Evolutionary conservation across 371 early-diverging fungal genomes (phyloP), one percentile per base, ranked within the genome.

Genomic region (Mucor indicus): DNA sequence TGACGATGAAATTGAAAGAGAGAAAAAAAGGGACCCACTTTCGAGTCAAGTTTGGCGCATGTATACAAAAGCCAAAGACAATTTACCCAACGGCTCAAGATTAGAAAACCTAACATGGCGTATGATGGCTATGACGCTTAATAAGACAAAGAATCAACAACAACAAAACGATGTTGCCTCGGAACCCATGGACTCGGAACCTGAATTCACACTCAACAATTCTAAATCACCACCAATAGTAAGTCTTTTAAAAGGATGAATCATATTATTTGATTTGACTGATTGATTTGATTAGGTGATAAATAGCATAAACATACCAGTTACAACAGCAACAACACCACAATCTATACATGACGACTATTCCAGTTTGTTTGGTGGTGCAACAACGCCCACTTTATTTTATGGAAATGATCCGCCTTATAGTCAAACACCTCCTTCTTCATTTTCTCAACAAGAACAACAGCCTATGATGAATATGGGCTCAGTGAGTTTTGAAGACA

Each of bases 71-170:
- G 83, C 85, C 12, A 83, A 83, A 57, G 83, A 84, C 45, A 73
- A 57, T 12, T 38, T 84, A 16, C 84, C 85, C 5, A 69, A 87
- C 23, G 85, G 80, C 12, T 65, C 72, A 31, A 69, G 87, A 21
- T 52, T 85, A 6, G 87, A 87, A 54, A 87, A 87, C 53, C 44
- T 84, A 20, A 80, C 83, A 4, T 87, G 87, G 87, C 76, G 87
- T 19, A 75, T 80, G 68, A 85, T 86, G 87, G 79, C 81, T 11
- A 73, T 83, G 66, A 75, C 75, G 1, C 50, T 79, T 9, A 71
- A 75, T 21, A 22, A 23, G 21, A 9, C 17, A 16, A 17, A 12
- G 11, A 23, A 13, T 6, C 15, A 19, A 25, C 36, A 35, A 10
- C 36, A 35, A 10, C 36, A 35, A 44, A 21, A 27, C 42, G 25